Percentiles rank a stretch among this genome's conserved stretches.
These are phyloP conservation scores for Candida krabiensis DNA, from an alignment of 805 yeast genomes.

Conservation along the genomic window DNA sequence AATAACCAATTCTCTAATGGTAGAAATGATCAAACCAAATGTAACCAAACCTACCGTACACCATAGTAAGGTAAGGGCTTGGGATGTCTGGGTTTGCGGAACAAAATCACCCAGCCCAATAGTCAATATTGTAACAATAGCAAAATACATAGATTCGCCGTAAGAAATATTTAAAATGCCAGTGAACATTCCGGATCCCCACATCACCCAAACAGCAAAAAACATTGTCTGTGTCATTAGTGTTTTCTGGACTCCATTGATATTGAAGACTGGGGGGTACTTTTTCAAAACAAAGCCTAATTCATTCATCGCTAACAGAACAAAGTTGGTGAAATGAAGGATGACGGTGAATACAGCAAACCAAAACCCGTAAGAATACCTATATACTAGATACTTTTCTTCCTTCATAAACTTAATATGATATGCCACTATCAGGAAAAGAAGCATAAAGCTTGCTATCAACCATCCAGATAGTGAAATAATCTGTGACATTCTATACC, in stretches of 20 bases:
- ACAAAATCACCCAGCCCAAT: constrained; percentile 78
- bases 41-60: constrained; percentile 69
- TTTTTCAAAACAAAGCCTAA: constrained; percentile 57
- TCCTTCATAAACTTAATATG: constrained; percentile 22
- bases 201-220: constrained; percentile 65
- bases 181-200: constrained; percentile 66
- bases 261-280: constrained; percentile 71
- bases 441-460: constrained; percentile 52
- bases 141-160: constrained; percentile 71
- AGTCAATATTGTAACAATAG: constrained; percentile 72
- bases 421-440: constrained; percentile 45
- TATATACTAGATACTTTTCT: constrained; percentile 17
- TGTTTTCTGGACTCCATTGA: constrained; percentile 65
- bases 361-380: constrained; percentile 71
- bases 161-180: constrained; percentile 46
- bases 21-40: constrained; percentile 71
- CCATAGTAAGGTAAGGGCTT: constrained; percentile 60
- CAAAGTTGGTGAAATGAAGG: constrained; percentile 59
- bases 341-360: constrained; percentile 66
- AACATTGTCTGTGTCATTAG: constrained; percentile 71
- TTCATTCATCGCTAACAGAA: constrained; percentile 55
- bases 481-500: constrained; percentile 60
- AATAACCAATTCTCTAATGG: constrained; percentile 64
- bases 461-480: constrained; percentile 67
- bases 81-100: constrained; percentile 53